phyloP scores from a whole-genome alignment of 2,329 filamentous ascomycete species.

The Fusarium chaquense region DNA sequence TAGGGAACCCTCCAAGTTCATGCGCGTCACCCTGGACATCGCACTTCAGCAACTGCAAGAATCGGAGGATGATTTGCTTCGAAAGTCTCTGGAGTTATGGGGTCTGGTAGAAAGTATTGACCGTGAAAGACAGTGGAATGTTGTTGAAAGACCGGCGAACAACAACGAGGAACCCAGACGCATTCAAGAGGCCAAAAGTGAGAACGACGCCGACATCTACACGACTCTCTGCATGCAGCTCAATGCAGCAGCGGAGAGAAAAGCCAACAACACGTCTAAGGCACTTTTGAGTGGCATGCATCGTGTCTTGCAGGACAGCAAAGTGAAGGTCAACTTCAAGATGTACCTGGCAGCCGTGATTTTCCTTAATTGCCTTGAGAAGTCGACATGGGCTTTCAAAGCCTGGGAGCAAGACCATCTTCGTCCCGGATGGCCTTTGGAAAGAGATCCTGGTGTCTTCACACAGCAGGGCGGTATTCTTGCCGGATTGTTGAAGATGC shows the following conservation, averaged over 20 bases:
- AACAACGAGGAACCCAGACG: conserved; percentile 57
- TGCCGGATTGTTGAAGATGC: conserved; percentile 70
- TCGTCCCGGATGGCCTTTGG: conserved; percentile 70
- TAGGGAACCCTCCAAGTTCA: conserved; percentile 70
- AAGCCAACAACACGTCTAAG: conserved; percentile 70
- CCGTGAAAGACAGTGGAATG: conserved; percentile 71
- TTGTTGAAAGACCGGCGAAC: conserved; percentile 61
- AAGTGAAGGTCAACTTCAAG: conserved; percentile 69
- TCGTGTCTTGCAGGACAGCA: conserved; percentile 70
- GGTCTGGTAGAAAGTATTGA: conserved; percentile 74
- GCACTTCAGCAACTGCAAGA: conserved; percentile 61
- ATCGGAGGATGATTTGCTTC: conserved; percentile 66
- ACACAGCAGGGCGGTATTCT: conserved; percentile 70
- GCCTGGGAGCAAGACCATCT: conserved; percentile 74
- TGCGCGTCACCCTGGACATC: conserved; percentile 69
- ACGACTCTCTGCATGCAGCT: conserved; percentile 73
- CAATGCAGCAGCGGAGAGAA: conserved; percentile 73
- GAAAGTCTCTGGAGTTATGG: conserved; percentile 72
- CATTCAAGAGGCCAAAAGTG: conserved; percentile 62
- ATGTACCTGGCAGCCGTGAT: conserved; percentile 72
- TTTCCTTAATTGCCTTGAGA: conserved; percentile 74
- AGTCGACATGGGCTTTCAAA: conserved; percentile 76
- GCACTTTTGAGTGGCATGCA: conserved; percentile 71
- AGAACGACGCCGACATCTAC: conserved; percentile 67
- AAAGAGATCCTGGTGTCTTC: conserved; percentile 66